phyloP scores from a whole-genome alignment of 805 yeast species.

The Nakazawaea sp. region DNA sequence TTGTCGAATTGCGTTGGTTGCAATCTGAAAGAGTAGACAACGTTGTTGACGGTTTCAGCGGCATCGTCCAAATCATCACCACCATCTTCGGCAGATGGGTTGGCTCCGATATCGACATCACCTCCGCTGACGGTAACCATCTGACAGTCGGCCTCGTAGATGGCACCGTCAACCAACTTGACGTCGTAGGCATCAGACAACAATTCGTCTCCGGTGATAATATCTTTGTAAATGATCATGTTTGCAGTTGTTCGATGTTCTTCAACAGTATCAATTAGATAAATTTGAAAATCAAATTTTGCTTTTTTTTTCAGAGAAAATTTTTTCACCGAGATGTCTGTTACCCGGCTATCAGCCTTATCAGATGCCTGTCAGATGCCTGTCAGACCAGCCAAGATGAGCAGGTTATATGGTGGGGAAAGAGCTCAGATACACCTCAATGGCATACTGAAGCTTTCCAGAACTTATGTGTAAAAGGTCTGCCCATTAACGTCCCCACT shows the following conservation, averaged over 20 bases:
- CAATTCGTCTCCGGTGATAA: conserved; percentile 91
- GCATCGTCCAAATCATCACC: conserved; percentile 79
- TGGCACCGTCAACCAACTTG: conserved; percentile 80
- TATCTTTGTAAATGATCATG: conserved; percentile 53
- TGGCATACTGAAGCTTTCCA: no score
- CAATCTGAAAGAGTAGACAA: conserved; percentile 97
- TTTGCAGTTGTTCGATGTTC: background rate
- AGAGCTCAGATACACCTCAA: no score
- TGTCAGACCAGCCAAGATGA: no score
- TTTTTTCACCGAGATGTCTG: no score
- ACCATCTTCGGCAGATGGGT: conserved; percentile 98
- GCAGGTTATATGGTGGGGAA: no score
- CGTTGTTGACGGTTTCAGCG: conserved; percentile 91
- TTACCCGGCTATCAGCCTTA: no score
- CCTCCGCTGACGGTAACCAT: conserved; percentile 81
- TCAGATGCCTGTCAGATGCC: no score
- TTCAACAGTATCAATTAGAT: conserved; percentile 1
- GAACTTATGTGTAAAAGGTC: no score
- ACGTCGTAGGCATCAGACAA: conserved; percentile 96
- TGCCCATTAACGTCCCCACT: conserved; percentile 1
- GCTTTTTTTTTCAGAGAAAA: background rate
- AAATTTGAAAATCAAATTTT: conserved; percentile 9
- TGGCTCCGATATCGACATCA: conserved; percentile 97
- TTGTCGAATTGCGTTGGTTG: conserved; percentile 95
- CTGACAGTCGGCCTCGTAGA: conserved; percentile 94